Evolutionary conservation across 1,284 basidiomycete genomes (phyloP).

Genomic region (Puccinia polysora): DNA sequence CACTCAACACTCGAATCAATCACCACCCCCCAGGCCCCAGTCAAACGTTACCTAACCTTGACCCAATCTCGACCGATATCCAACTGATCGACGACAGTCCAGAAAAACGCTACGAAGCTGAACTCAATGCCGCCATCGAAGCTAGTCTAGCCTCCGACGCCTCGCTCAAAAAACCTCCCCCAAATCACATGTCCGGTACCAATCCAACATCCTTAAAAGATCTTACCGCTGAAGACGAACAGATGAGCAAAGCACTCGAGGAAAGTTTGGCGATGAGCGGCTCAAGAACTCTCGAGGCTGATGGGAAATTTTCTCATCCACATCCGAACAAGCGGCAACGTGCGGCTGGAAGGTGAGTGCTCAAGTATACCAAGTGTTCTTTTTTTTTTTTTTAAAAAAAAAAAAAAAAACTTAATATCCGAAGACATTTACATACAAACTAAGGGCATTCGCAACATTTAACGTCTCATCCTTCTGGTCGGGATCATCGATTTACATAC

Average conservation of each 20-base stretch:
- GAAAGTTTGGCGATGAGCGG: constrained; percentile 43
- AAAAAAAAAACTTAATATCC: not conserved
- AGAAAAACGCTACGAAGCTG: constrained; percentile 22
- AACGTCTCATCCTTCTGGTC: too few species aligned
- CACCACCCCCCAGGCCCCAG: not conserved
- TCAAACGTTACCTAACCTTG: not conserved
- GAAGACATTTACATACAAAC: not conserved
- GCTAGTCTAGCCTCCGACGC: constrained; percentile 30
- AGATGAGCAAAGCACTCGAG: constrained; percentile 43
- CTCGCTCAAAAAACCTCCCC: constrained; percentile 10
- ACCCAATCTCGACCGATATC: constrained; percentile 1
- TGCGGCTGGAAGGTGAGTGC: constrained; percentile 14
- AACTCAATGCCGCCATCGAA: constrained; percentile 41
- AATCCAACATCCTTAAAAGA: constrained; percentile 6
- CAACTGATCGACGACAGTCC: constrained; percentile 18
- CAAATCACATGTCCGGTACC: not conserved
- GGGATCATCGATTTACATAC: not conserved
- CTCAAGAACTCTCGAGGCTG: constrained; percentile 21
- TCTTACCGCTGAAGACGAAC: constrained; percentile 38
- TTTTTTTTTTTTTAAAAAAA: not conserved
- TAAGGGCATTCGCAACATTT: too few species aligned
- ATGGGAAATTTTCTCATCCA: constrained; percentile 27
- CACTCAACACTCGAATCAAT: constrained; percentile 4
- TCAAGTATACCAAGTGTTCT: too few species aligned
- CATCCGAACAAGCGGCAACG: constrained; percentile 13